These are phyloP conservation scores for Xylaria digitata DNA, from an alignment of 2,329 filamentous ascomycete species.

Conservation along the genomic window DNA sequence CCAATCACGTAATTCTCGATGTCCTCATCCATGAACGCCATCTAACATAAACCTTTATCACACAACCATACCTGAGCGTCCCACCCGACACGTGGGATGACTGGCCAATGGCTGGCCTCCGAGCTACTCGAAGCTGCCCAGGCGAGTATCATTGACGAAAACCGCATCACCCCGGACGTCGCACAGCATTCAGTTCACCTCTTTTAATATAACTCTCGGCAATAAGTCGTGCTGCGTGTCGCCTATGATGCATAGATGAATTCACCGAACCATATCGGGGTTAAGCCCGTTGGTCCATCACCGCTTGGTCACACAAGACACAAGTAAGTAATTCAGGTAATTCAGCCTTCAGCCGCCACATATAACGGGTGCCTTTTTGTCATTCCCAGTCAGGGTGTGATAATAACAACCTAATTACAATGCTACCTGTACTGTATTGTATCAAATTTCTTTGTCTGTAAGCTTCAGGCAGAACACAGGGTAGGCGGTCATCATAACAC, in stretches of 20 bases:
- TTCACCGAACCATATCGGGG: background rate
- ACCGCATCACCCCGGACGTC: constrained; percentile 29
- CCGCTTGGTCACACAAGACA: background rate
- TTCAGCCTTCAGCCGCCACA: background rate
- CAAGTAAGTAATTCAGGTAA: too few species aligned
- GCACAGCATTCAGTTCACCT: constrained; percentile 23
- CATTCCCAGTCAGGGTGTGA: background rate
- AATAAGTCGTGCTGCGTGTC: background rate
- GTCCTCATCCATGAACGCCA: background rate
- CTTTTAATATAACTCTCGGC: constrained; percentile 9
- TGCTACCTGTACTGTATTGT: background rate
- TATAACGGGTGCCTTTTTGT: background rate
- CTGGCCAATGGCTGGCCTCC: constrained; percentile 24
- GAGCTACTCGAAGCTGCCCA: constrained; percentile 25
- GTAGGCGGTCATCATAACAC: too few species aligned
- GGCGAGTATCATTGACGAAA: constrained; percentile 16
- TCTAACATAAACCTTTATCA: background rate
- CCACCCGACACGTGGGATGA: constrained; percentile 28
- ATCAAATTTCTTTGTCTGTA: background rate
- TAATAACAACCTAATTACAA: background rate
- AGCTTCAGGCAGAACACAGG: background rate
- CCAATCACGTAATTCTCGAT: constrained; percentile 4
- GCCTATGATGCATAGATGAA: constrained; percentile 3
- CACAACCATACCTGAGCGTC: constrained; percentile 5
- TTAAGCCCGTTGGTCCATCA: background rate